phyloP scores from a whole-genome alignment of 2,329 filamentous ascomycete species.

The Chlorencoelia australis region DNA sequence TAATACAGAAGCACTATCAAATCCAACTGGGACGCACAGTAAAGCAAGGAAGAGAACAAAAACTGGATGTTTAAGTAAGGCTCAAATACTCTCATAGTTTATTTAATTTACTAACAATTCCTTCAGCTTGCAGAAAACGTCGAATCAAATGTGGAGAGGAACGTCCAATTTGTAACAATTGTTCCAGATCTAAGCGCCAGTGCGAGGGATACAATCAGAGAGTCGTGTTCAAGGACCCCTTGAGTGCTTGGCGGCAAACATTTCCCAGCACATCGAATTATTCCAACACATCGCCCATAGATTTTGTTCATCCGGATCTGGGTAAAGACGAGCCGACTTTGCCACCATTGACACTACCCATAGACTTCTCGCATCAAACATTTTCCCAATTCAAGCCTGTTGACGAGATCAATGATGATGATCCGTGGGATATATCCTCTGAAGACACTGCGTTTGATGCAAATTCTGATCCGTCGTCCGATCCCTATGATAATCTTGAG shows the following conservation, averaged over 20 bases:
- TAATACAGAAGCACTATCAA: conserved; percentile 4
- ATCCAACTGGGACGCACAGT: conserved; percentile 18
- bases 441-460: too few relatives aligned
- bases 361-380: conserved; percentile 9
- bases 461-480: too few relatives aligned
- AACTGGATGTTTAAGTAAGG: conserved; percentile 79
- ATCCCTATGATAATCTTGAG: too few relatives aligned
- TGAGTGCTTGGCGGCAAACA: conserved; percentile 44
- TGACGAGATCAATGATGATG: too few relatives aligned
- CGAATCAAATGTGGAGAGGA: conserved; percentile 97
- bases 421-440: too few relatives aligned
- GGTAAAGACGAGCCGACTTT: too few relatives aligned
- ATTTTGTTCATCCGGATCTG: conserved; percentile 2
- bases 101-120: background rate
- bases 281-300: conserved; percentile 26
- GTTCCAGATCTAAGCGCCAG: conserved; percentile 75
- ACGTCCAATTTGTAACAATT: conserved; percentile 69
- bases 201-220: conserved; percentile 79
- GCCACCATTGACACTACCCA: too few relatives aligned
- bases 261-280: too few relatives aligned
- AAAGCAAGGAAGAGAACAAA: conserved; percentile 54
- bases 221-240: conserved; percentile 67
- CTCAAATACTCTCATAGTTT: too few relatives aligned
- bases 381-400: conserved; percentile 28
- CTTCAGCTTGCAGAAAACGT: conserved; percentile 72